Conservation (phyloP, 2,329 filamentous ascomycete genomes). For the Ascocoryne sarcoides region DNA sequence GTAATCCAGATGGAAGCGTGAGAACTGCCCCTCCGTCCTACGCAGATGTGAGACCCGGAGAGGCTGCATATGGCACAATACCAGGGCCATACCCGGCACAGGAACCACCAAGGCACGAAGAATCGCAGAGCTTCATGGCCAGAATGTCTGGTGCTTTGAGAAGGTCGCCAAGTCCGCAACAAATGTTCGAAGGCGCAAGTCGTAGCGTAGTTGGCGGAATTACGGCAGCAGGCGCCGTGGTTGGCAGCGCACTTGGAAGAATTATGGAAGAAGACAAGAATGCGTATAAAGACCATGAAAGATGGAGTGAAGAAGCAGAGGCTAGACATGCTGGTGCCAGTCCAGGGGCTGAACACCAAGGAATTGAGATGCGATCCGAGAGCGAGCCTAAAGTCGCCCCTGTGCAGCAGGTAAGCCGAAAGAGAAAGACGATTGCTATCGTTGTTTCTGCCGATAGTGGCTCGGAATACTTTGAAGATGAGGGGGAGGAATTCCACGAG, state of each 20-base stretch:
- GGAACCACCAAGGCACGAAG: conserved; percentile 27
- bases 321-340: conserved; percentile 45
- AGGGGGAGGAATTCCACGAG: conserved; percentile 56
- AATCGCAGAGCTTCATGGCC: conserved; percentile 56
- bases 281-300: conserved; percentile 75
- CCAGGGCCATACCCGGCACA: conserved; percentile 19
- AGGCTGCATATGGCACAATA: conserved; percentile 35
- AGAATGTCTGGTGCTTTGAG: conserved; percentile 75
- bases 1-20: conserved; percentile 25
- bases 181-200: conserved; percentile 76
- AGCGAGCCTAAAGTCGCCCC: conserved; percentile 23
- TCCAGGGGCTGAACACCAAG: conserved; percentile 19
- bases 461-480: conserved; percentile 49
- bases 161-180: conserved; percentile 77
- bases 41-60: conserved; percentile 31
- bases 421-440: conserved; percentile 73
- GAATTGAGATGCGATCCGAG: conserved; percentile 20
- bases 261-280: conserved; percentile 77
- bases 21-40: conserved; percentile 33
- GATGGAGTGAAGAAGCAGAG: conserved; percentile 87
- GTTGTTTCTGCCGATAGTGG: conserved; percentile 73
- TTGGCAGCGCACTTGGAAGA: conserved; percentile 73
- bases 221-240: conserved; percentile 71
- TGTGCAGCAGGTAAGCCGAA: conserved; percentile 17
- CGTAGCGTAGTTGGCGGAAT: conserved; percentile 74